A percentile compares a stretch with the other conserved stretches of the same genome.
Conservation (phyloP, 805 yeast genomes). For the Priceomyces carsonii region DNA sequence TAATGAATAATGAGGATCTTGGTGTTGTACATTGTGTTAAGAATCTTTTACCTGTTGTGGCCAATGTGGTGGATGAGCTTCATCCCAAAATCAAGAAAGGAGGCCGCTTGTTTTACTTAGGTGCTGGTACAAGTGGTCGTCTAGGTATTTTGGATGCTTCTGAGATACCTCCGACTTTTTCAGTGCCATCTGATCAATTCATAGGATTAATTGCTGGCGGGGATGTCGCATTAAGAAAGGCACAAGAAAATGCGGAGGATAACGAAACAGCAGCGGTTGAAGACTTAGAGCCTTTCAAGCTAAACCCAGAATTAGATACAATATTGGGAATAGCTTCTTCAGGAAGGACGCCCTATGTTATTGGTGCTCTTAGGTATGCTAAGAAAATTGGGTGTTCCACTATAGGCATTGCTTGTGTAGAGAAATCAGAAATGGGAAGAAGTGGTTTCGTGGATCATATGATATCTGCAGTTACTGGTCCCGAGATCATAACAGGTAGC, state of each 20-base stretch:
- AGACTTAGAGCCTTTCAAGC: constrained; percentile 15
- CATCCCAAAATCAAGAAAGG: constrained; percentile 15
- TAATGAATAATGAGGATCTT: constrained; percentile 20
- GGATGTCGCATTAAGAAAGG: constrained; percentile 19
- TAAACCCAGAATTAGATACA: constrained; percentile 14
- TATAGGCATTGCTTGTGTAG: too few relatives aligned
- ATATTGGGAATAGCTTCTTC: constrained; percentile 25
- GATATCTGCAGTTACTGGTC: too few relatives aligned
- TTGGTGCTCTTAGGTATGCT: constrained; percentile 19
- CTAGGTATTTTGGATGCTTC: constrained; percentile 23
- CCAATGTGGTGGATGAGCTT: too few relatives aligned
- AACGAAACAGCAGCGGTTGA: constrained; percentile 11
- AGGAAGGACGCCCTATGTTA: constrained; percentile 26
- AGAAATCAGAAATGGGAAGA: too few relatives aligned
- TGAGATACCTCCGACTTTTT: constrained; percentile 24
- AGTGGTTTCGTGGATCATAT: too few relatives aligned
- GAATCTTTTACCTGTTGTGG: too few relatives aligned
- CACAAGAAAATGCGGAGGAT: constrained; percentile 26
- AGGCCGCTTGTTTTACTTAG: constrained; percentile 24
- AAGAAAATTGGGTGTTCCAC: constrained; percentile 18
- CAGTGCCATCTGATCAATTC: constrained; percentile 18
- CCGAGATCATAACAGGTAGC: too few relatives aligned
- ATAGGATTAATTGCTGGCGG: constrained; percentile 26
- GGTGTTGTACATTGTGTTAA: too few relatives aligned
- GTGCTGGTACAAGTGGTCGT: constrained; percentile 25